Evolutionary conservation across 78 protist genomes (phyloP), one percentile per base, ranked within the genome.

Genomic region (Dictyostelium discoideum): DNA sequence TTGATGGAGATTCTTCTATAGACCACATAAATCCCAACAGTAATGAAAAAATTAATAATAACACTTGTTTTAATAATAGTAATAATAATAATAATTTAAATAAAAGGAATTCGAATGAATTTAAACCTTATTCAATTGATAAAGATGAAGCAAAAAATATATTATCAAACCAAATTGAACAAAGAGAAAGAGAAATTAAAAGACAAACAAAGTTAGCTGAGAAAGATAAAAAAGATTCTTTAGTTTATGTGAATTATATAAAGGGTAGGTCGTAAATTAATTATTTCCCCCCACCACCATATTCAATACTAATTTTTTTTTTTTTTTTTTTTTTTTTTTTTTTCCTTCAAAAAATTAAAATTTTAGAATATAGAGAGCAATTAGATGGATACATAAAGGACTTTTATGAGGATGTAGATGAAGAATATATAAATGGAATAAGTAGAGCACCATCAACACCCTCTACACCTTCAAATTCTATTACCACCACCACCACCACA

Each of bases 211-310:
- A 80, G 54, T 69, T 90, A 4, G 88, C 88, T n/a, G 95, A 90
- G 74, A 90, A 90, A 39, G 95, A 90, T 72, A 90, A 82, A 82
- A 69, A 69, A 44, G 95, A 90, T 83, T 90, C 89, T 37, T 46
- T 90, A 14, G 26, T 26, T 22, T 90, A 83, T 48, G 29, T 82
- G 29, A 90, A 82, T 90, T 74, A 39, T 22, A 90, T 90, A 8
- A 90, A 90, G 74, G 93, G 93, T 87, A 87, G 32, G 74, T 65
- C 0, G 13, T 65, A 65, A 24, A 65, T 8, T 22, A 26, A 20
- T 48, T 42, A n/a, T 13, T 7, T 10, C 32, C 5, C 32, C 3
- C 14, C n/a, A 3, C 14, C n/a, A 3, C 16, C 18, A 14, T 2
- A 8, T 65, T n/a, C 46, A 42, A n/a, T 57, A 22, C 57, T 85